Evolutionary conservation across 805 yeast genomes (phyloP).

Genomic region (Ogataea ganodermae): DNA sequence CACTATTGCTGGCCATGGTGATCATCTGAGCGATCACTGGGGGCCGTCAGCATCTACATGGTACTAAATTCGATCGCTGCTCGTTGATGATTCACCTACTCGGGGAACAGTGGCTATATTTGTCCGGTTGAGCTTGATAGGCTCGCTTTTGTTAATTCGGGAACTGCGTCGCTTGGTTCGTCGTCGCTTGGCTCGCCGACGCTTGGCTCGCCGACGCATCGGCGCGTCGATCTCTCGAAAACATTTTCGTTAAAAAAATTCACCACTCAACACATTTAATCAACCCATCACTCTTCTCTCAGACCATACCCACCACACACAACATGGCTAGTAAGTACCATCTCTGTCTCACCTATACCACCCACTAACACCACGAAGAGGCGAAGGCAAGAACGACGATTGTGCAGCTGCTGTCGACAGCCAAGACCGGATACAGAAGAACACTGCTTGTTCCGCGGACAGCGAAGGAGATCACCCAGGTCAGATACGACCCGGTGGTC

Average conservation of each 20-base stretch:
- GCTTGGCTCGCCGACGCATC: neutral
- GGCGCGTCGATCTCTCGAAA: neutral
- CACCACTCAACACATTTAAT: no score
- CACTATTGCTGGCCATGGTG: no score
- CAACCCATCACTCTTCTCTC: neutral
- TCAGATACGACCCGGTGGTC: conserved; percentile 85
- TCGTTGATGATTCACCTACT: no score
- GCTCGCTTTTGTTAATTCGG: no score
- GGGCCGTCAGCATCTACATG: no score
- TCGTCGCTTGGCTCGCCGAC: no score
- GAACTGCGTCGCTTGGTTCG: no score
- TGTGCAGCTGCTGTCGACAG: conserved; percentile 83
- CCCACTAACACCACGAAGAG: conserved; percentile 35
- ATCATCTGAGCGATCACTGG: no score
- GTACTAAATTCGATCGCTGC: no score
- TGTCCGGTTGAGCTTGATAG: no score
- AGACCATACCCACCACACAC: neutral
- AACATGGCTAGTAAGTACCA: conserved; percentile 30
- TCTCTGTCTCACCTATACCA: neutral
- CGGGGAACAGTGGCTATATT: no score
- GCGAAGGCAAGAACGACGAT: conserved; percentile 79
- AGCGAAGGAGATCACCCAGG: conserved; percentile 74
- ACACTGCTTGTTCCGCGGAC: conserved; percentile 81
- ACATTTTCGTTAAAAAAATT: no score
- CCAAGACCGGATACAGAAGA: conserved; percentile 85